Percentiles rank a stretch among this genome's conserved stretches.
phyloP scores from a whole-genome alignment of 2,329 filamentous ascomycete species.

The Emergomyces pasteurianus region DNA sequence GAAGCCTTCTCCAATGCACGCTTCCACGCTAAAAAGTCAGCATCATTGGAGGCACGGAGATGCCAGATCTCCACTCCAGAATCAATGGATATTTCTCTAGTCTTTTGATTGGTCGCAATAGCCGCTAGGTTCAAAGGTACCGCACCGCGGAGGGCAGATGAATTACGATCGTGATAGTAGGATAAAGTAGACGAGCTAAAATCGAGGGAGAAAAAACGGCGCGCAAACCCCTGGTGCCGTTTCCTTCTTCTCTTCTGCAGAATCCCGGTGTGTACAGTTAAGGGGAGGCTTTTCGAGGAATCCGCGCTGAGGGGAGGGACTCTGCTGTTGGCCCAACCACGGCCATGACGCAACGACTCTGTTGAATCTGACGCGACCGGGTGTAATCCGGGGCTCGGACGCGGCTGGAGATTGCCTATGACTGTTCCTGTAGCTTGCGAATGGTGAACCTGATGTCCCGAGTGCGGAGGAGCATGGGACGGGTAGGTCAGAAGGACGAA shows the following conservation, averaged over 20 bases:
- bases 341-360: constrained; percentile 37
- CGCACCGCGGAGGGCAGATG: constrained; percentile 79
- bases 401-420: background rate
- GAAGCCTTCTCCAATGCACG: constrained; percentile 73
- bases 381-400: constrained; percentile 28
- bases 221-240: constrained; percentile 84
- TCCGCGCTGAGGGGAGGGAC: constrained; percentile 15
- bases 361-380: constrained; percentile 36
- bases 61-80: constrained; percentile 98
- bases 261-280: constrained; percentile 67
- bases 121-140: constrained; percentile 86
- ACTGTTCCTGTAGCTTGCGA: constrained; percentile 36
- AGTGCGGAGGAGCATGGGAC: constrained; percentile 46
- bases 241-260: constrained; percentile 85
- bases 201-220: constrained; percentile 90
- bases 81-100: constrained; percentile 88
- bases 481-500: constrained; percentile 92
- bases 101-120: constrained; percentile 76
- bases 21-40: constrained; percentile 83
- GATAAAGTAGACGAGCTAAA: constrained; percentile 89
- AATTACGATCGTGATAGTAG: constrained; percentile 91
- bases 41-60: constrained; percentile 65
- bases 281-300: constrained; percentile 16
- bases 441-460: constrained; percentile 36
- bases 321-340: constrained; percentile 7